Evolutionary conservation across 1,139 yeast species (phyloP), one percentile per base, ranked within the genome.

Genomic region (Lodderomyces margitis): DNA sequence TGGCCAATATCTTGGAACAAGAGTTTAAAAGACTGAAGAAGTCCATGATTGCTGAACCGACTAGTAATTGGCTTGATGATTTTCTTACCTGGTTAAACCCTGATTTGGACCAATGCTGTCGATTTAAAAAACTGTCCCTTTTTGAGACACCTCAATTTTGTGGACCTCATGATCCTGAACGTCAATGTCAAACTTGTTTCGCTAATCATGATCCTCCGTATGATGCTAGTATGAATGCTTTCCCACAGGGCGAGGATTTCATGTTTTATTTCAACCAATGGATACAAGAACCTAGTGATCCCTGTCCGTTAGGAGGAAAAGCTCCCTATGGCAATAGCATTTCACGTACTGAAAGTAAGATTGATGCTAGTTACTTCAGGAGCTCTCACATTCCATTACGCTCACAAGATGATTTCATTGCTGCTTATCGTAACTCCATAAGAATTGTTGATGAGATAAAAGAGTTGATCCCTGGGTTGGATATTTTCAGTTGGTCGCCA

Each of bases 221-320:
- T 81, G 79, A 78, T 44, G 76, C 80, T 43, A 70, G 78, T 37
- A 88, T 92, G 96, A 70, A 75, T 9, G 96, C 94, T 0, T 80
- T 92, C 54, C 98, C 98, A 0, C 80, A 79, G 50, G 44, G 38
- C 7, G 71, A 72, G 0, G 84, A 82, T 34, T 92, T 92, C 54
- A 78, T 87, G 81, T 68, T 67, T 38, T 88, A 72, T 55, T 84
- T 88, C 57, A 62, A 78, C 20, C 79, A 83, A 37, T 92, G 98
- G 98, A 87, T 92, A 23, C 72, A 80, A 34, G 87, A 87, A 35
- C 81, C 81, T 2, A 85, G 96, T 44, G 95, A 87, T 53, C 89
- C 94, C 3, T 92, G 98, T 61, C 97, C 98, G 1, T 68, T 92
- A 23, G 98, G 96, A 3, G 98, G 98, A 1, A 85, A 87, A 55